These are phyloP conservation scores for Neurospora sp. DNA, from an alignment of 495 filamentous ascomycete species.

Conservation along the genomic window DNA sequence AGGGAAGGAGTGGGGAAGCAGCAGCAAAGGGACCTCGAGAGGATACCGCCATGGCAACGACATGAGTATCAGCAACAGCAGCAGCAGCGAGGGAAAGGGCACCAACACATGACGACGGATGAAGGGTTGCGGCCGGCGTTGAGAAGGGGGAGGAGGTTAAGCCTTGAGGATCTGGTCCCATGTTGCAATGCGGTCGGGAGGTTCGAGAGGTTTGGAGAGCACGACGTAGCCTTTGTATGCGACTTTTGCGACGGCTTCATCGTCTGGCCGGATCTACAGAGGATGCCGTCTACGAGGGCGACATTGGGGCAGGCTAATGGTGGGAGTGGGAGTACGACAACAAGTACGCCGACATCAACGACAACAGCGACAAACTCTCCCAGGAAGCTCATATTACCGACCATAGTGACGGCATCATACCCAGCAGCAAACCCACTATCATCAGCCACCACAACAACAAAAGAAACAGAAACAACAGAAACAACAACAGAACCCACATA, in stretches of 20 bases:
- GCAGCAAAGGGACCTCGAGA: not conserved
- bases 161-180: constrained; percentile 27
- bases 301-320: constrained; percentile 3
- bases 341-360: not conserved
- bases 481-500: constrained; percentile 10
- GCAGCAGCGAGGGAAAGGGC: not conserved
- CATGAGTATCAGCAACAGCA: constrained; percentile 8
- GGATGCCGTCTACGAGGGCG: constrained; percentile 27
- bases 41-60: constrained; percentile 9
- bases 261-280: constrained; percentile 34
- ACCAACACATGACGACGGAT: not conserved
- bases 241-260: constrained; percentile 41
- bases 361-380: not conserved
- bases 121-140: not conserved
- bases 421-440: not conserved
- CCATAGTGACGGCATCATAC: not conserved
- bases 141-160: constrained; percentile 3
- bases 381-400: not conserved
- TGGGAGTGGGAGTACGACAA: not conserved
- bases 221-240: constrained; percentile 38
- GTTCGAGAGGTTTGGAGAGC: constrained; percentile 31
- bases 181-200: constrained; percentile 28
- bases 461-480: not conserved
- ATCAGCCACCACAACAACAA: not conserved
- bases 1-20: not conserved